phyloP scores from a whole-genome alignment of 1,284 basidiomycete species.

The Moesziomyces sp. region DNA sequence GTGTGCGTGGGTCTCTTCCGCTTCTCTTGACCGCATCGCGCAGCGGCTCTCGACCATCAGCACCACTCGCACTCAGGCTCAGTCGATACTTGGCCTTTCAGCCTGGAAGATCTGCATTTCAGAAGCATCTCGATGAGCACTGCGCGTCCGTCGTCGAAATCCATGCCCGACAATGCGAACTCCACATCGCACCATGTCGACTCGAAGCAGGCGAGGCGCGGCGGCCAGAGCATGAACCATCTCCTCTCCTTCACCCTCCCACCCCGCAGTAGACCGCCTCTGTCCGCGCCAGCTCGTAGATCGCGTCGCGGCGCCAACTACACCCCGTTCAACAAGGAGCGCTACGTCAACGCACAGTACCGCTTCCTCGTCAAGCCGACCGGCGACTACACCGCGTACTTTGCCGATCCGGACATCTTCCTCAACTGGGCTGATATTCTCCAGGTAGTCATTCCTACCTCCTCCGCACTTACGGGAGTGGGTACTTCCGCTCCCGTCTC shows the following conservation, averaged over 20 bases:
- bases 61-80: background rate
- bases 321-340: conserved; percentile 65
- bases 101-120: background rate
- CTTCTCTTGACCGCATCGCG: background rate
- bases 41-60: background rate
- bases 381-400: conserved; percentile 63
- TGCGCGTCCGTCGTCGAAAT: conserved; percentile 35
- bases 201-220: conserved; percentile 33
- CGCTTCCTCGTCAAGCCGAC: conserved; percentile 66
- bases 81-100: background rate
- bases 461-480: conserved; percentile 67
- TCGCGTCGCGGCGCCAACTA: conserved; percentile 37
- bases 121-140: conserved; percentile 40
- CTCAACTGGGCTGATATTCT: conserved; percentile 80
- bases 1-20: background rate
- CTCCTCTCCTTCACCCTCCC: conserved; percentile 65
- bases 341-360: conserved; percentile 66
- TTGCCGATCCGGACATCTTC: conserved; percentile 63
- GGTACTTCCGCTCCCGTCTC: conserved; percentile 32
- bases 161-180: conserved; percentile 43
- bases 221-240: conserved; percentile 64
- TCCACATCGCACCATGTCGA: conserved; percentile 19
- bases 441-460: conserved; percentile 89
- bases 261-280: conserved; percentile 57
- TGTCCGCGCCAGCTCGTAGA: conserved; percentile 47